phyloP scores from a whole-genome alignment of 768 basidiomycete genomes.

The Hygrophorus russula region DNA sequence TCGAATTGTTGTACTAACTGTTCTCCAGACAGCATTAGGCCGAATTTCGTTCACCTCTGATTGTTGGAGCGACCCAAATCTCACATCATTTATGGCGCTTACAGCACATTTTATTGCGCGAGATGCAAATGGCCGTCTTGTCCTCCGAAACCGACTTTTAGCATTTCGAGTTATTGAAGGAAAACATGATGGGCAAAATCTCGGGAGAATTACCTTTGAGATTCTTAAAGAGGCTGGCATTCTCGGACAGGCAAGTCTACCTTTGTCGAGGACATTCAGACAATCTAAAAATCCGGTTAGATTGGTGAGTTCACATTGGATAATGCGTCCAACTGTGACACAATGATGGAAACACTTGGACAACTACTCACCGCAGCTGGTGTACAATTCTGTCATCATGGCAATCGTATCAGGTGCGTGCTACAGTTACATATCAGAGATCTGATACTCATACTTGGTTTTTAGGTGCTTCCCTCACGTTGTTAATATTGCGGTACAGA shows the following conservation, averaged over 20 bases:
- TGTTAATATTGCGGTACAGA: conserved; percentile 16
- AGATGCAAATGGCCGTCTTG: conserved; percentile 12
- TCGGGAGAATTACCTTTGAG: conserved; percentile 14
- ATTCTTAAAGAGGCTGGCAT: conserved; percentile 15
- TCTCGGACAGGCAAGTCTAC: conserved; percentile 11
- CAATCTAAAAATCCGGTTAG: no score
- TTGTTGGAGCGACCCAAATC: conserved; percentile 20
- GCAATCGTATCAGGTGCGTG: conserved; percentile 12
- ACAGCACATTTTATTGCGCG: conserved; percentile 18
- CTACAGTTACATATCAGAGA: background rate
- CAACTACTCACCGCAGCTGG: conserved; percentile 1
- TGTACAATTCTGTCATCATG: conserved; percentile 12
- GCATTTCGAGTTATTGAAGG: conserved; percentile 21
- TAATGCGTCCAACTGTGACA: conserved; percentile 25
- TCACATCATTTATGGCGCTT: conserved; percentile 19
- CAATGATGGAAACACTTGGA: conserved; percentile 18
- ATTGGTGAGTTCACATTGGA: conserved; percentile 21
- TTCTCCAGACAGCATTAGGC: conserved; percentile 15
- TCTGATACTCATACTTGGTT: conserved; percentile 1
- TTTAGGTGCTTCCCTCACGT: conserved; percentile 18
- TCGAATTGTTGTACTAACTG: conserved; percentile 7
- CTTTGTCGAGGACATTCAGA: background rate
- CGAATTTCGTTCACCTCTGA: conserved; percentile 23
- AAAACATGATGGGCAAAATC: conserved; percentile 18
- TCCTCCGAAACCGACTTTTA: conserved; percentile 14